Base-by-base conservation (phyloP, 345 rosid genomes). In the Turritis glabra region DNA sequence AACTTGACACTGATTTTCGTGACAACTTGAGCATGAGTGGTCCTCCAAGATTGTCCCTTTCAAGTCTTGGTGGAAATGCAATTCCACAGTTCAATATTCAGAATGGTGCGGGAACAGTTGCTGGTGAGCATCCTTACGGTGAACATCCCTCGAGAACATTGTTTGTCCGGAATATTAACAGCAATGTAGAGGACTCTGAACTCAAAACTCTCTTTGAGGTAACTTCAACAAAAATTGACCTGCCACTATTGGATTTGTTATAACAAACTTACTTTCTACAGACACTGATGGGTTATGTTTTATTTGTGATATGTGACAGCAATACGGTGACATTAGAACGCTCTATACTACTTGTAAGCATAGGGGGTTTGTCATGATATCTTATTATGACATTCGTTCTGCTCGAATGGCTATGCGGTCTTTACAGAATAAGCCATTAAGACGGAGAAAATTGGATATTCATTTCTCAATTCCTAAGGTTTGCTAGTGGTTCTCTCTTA, bases 391-490 rank as follows among this genome's bases (percentile, higher is more conserved):
- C 79, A 90, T 90, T 43, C 96, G 96, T 73, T 68, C 91, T 78
- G 96, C 96, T 52, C 87, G 96, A 69, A 83, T 83, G 70, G 96
- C 96, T 67, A 85, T 90, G 91, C 84, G 96, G 75, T 77, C 83
- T 18, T 72, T 90, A 63, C 93, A 88, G 79, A 90, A 88, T 65
- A 88, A 86, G 86, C 91, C 96, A 0, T 80, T 90, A n/a, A 77
- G 96, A n/a, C 84, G 93, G 56, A 88, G 96, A 63, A 90, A 90
- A 64, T 81, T 90, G 69, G 96, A 90, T 84, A 90, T 90, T 75
- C 96, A 90, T 72, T 90, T 88, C 80, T 90, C 96, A n/a, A 90
- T 90, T 79, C 96, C 96, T 6, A 90, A 90, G 96, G 96, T 88
- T 54, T 23, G 48, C 25, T 1, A 4, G 11, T 63, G 40, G 3